These are phyloP conservation scores for Medicago ruthenica DNA, from an alignment of 306 rosid species.

Conservation along the genomic window DNA sequence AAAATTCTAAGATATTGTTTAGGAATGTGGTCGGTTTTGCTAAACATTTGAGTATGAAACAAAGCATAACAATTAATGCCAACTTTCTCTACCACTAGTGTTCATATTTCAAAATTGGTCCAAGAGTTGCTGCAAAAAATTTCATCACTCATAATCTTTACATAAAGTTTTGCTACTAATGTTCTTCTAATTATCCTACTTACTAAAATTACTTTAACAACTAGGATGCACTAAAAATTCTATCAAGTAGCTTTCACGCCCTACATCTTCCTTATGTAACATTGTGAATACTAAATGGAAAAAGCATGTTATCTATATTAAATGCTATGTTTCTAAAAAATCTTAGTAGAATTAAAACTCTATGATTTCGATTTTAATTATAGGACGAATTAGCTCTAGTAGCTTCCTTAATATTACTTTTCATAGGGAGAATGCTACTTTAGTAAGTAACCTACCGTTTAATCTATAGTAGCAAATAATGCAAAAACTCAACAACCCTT, in stretches of 20 bases:
- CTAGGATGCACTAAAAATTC: not conserved
- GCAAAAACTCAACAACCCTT: conserved; percentile 48
- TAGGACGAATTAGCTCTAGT: conserved; percentile 15
- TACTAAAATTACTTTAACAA: not conserved
- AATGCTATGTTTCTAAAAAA: not conserved
- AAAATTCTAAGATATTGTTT: not conserved
- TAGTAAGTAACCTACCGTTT: conserved; percentile 54
- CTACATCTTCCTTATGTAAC: not conserved
- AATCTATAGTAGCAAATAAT: conserved; percentile 38
- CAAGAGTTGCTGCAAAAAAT: not conserved
- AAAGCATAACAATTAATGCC: not conserved
- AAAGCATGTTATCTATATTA: conserved; percentile 20
- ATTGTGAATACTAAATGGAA: not conserved
- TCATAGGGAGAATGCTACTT: conserved; percentile 39
- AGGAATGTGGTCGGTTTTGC: not conserved
- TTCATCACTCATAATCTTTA: not conserved
- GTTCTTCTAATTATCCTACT: conserved; percentile 28
- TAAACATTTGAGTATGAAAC: not conserved
- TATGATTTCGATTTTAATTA: conserved; percentile 18
- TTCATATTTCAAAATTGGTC: not conserved
- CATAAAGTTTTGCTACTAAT: not conserved
- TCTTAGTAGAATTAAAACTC: not conserved
- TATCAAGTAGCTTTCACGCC: conserved; percentile 4
- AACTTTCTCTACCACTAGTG: conserved; percentile 1
- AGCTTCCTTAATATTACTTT: conserved; percentile 26